These are phyloP conservation scores for Closterium sp. DNA, from an alignment of 139 green algal genomes.

Conservation along the genomic window DNA sequence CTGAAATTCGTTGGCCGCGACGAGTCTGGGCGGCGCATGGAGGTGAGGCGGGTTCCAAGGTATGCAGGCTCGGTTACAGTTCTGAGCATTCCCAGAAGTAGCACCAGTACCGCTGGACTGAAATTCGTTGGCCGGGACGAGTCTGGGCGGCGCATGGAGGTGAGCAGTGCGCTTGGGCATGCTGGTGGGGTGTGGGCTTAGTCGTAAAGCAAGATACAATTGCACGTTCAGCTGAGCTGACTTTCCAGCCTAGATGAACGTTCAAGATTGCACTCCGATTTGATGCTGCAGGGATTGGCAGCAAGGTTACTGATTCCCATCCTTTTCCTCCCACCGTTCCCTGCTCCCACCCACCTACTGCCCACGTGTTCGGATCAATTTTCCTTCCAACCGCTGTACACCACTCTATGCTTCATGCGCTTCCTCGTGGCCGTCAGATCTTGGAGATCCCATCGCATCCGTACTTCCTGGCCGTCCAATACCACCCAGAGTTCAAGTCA, in stretches of 20 bases:
- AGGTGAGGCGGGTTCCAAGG: too few species aligned
- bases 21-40: slow-evolving; percentile 88
- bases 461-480: slow-evolving; percentile 89
- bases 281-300: too few species aligned
- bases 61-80: too few species aligned
- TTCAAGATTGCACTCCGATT: too few species aligned
- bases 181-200: too few species aligned
- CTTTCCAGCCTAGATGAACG: neutral
- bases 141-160: slow-evolving; percentile 78
- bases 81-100: too few species aligned
- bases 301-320: too few species aligned
- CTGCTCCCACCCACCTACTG: neutral
- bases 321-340: neutral
- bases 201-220: too few species aligned
- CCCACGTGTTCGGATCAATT: neutral
- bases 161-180: too few species aligned
- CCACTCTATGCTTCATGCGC: neutral
- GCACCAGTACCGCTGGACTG: too few species aligned
- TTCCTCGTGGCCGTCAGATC: slow-evolving; percentile 59
- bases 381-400: neutral
- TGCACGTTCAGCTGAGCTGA: neutral
- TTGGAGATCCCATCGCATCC: slow-evolving; percentile 84
- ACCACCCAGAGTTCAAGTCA: slow-evolving; percentile 92
- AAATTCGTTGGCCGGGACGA: slow-evolving; percentile 90
- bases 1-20: slow-evolving; percentile 88